phyloP scores from a whole-genome alignment of 805 yeast species.

The Sugiyamaella smithiae region DNA sequence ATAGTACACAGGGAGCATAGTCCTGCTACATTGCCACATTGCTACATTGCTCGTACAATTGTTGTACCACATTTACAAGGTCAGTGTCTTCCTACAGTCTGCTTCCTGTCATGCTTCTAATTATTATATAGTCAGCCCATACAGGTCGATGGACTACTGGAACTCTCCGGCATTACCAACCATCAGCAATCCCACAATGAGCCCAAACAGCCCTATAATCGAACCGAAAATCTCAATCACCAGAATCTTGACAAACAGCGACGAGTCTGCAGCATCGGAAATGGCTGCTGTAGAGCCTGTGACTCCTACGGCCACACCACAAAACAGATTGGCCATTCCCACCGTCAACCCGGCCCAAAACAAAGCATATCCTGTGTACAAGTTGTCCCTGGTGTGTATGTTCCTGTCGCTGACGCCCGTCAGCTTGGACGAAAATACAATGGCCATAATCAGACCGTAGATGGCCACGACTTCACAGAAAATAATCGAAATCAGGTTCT shows the following conservation, averaged over 20 bases:
- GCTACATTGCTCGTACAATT: too few relatives aligned
- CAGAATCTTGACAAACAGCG: constrained; percentile 90
- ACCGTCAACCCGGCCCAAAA: constrained; percentile 99
- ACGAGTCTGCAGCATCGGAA: constrained; percentile 95
- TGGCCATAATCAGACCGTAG: constrained; percentile 95
- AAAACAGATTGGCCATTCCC: constrained; percentile 86
- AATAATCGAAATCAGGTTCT: constrained; percentile 92
- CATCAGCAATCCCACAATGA: constrained; percentile 95
- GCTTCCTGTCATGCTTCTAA: too few relatives aligned
- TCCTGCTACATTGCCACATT: too few relatives aligned
- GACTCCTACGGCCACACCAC: constrained; percentile 96
- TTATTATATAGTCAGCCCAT: too few relatives aligned
- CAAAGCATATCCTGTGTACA: constrained; percentile 85
- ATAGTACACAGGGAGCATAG: too few relatives aligned
- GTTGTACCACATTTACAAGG: too few relatives aligned
- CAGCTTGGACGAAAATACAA: constrained; percentile 90
- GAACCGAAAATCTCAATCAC: constrained; percentile 98
- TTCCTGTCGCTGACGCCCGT: constrained; percentile 58
- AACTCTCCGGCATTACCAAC: constrained; percentile 93
- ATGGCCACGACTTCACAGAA: constrained; percentile 99
- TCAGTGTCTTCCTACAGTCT: too few relatives aligned
- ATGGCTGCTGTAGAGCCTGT: constrained; percentile 99
- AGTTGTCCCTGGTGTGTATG: constrained; percentile 73
- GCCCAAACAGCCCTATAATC: constrained; percentile 93
- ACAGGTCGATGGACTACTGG: too few relatives aligned